Evolutionary conservation across 2,329 filamentous ascomycete genomes (phyloP), one percentile per base, ranked within the genome.

Genomic region (Fusarium sp.): DNA sequence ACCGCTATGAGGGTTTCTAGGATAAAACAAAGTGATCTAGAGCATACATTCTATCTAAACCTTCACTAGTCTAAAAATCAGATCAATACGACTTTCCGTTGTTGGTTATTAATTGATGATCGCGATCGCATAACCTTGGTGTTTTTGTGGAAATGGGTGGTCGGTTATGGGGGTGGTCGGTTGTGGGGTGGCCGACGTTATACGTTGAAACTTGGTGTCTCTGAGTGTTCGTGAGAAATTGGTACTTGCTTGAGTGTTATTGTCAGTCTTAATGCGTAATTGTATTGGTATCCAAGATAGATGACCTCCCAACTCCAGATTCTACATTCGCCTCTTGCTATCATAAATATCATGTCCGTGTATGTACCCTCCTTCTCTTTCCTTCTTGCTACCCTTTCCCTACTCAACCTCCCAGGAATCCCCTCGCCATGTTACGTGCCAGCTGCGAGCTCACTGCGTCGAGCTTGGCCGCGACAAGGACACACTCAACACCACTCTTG

Each of bases 391-490:
- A 5, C 27, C 14, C 9, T 48, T 48, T 50, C 45, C 31, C 11
- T 16, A 5, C 39, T 77, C 61, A 81, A 39, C 65, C 64, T 18
- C 72, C 79, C 66, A 97, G 81, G 80, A 97, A 97, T 0, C 83
- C 84, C 71, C 93, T 88, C 60, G 86, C 82, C 59, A 83, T 83
- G 83, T 97, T 97, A 72, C 94, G 88, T 13, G 87, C 87, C 71
- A 87, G 85, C 82, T 96, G 91, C 9, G 87, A 88, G 63, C 88
- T 92, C 76, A 91, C 89, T 0, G 92, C 93, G 75, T 97, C 93
- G 29, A 97, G 80, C 82, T 94, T 95, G 37, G 95, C 93, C 1
- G 91, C 93, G 18, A 93, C 87, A 59, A 97, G 87, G 24, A 94
- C 87, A 68, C 94, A 92, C 83, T 96, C 93, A 65, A 92, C 86